These are phyloP conservation scores for Pseudognaphalium luteoalbum DNA, from an alignment of 129 eudicot species.

Conservation along the genomic window DNA sequence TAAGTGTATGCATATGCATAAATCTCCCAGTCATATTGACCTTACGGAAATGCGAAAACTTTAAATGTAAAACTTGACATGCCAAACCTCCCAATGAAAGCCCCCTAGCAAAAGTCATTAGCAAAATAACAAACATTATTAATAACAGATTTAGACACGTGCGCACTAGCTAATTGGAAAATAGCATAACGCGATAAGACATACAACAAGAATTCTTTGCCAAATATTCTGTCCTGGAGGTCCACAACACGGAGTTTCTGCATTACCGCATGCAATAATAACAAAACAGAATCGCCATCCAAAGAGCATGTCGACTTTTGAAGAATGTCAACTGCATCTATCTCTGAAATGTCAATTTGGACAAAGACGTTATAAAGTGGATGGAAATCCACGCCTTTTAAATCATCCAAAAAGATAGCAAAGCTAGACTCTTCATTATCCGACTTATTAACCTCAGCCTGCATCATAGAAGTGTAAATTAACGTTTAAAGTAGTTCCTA, in stretches of 20 bases:
- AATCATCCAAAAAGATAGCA: constrained; percentile 57
- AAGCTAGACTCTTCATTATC: constrained; percentile 55
- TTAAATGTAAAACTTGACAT: constrained; percentile 69
- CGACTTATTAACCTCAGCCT: constrained; percentile 68
- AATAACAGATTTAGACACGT: background rate
- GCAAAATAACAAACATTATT: background rate
- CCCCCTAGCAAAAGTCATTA: constrained; percentile 49
- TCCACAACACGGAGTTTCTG: constrained; percentile 78
- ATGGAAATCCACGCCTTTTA: constrained; percentile 62
- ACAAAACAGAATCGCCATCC: constrained; percentile 62
- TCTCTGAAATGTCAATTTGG: constrained; percentile 66
- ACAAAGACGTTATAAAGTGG: constrained; percentile 56
- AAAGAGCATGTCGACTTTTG: constrained; percentile 67
- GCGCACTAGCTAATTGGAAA: background rate
- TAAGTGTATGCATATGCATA: constrained; percentile 62
- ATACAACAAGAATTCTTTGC: constrained; percentile 81
- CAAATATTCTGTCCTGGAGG: constrained; percentile 66
- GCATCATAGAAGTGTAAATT: constrained; percentile 22
- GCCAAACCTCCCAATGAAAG: constrained; percentile 66
- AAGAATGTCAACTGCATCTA: constrained; percentile 78
- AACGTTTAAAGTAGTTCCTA: too few relatives aligned
- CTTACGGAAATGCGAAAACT: constrained; percentile 80
- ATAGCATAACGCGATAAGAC: constrained; percentile 26
- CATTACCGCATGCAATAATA: constrained; percentile 59
- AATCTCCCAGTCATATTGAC: constrained; percentile 80